Base-by-base conservation (phyloP, 2,329 filamentous ascomycete species). In the Byssochlamys sp. region DNA sequence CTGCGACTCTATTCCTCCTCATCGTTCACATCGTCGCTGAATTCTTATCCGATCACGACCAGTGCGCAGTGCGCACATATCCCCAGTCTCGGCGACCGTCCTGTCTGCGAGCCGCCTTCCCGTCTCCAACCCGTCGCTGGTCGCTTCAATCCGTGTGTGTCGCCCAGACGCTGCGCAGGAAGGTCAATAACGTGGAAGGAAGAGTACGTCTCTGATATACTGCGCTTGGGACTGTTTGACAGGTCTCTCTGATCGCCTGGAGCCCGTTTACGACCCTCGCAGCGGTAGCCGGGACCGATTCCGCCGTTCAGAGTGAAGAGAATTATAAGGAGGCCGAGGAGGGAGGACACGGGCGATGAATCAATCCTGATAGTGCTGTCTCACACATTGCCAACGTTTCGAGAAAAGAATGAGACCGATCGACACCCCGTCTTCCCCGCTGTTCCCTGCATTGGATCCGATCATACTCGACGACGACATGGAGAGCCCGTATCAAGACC, bases 381-480 rank as follows among this genome's bases (percentile, higher is more conserved):
- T 39, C 35, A 39, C 6, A 45, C 53, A 52, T 52, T 39, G 10
- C 29, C 28, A 31, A 26, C 52, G 11, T 24, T 29, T 53, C 51
- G 12, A 26, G 29, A 26, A 45, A 66, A 73, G 62, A 60, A 76
- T 76, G 73, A 68, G 67, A 68, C 66, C 70, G 51, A 57, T 61
- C 53, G 70, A 72, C 58, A 59, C 62, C 45, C 61, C 68, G 35
- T 71, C 71, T 57, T 75, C 73, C 52, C 71, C 73, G 56, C 63
- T 64, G 49, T 74, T 75, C 60, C 64, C 71, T 61, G 57, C 66
- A 27, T 60, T 75, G 59, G 74, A 76, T 59, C 74, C 74, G 27
- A 69, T 75, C 55, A 73, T 76, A 53, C 64, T 75, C 56, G 73
- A 75, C 62, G 72, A 71, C 64, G 73, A 76, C 35, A 74, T 76